phyloP scores from a whole-genome alignment of 1,284 basidiomycete genomes.

The Puccinia novopanici region DNA sequence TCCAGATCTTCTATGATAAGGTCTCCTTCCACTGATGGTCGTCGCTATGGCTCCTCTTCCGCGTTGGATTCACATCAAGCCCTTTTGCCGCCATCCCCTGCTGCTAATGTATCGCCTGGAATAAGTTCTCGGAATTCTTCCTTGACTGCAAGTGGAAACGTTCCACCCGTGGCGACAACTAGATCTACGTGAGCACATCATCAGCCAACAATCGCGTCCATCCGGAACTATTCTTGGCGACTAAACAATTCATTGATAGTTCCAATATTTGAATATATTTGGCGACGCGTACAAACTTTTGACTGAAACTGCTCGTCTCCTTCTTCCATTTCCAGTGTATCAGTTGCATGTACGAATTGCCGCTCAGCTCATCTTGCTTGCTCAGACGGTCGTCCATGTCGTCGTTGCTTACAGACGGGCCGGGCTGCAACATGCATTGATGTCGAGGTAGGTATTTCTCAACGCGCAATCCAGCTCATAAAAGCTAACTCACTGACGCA shows the following conservation, averaged over 20 bases:
- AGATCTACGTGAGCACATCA: slow-evolving; percentile 38
- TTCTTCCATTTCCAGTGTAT: slow-evolving; percentile 19
- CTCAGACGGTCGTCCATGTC: slow-evolving; percentile 37
- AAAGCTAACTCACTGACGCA: background rate
- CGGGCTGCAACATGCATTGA: slow-evolving; percentile 44
- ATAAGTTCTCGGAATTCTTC: background rate
- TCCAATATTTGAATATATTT: background rate
- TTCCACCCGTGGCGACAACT: slow-evolving; percentile 10
- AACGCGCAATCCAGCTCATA: background rate
- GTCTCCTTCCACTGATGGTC: slow-evolving; percentile 6
- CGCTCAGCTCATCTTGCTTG: slow-evolving; percentile 47
- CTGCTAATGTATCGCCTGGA: background rate
- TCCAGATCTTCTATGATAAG: slow-evolving; percentile 12
- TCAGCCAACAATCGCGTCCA: background rate
- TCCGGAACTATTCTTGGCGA: background rate
- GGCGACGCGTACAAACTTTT: background rate
- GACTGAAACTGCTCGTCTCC: background rate
- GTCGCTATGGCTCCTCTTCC: slow-evolving; percentile 6
- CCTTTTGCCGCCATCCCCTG: background rate
- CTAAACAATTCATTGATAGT: background rate
- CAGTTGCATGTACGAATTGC: slow-evolving; percentile 46
- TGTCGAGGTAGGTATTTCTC: slow-evolving; percentile 33
- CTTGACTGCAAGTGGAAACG: background rate
- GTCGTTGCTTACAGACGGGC: slow-evolving; percentile 41
- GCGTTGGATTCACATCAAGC: background rate